Evolutionary conservation across 495 filamentous ascomycete species (phyloP).

Genomic region (Hypomontagnella monticulosa): DNA sequence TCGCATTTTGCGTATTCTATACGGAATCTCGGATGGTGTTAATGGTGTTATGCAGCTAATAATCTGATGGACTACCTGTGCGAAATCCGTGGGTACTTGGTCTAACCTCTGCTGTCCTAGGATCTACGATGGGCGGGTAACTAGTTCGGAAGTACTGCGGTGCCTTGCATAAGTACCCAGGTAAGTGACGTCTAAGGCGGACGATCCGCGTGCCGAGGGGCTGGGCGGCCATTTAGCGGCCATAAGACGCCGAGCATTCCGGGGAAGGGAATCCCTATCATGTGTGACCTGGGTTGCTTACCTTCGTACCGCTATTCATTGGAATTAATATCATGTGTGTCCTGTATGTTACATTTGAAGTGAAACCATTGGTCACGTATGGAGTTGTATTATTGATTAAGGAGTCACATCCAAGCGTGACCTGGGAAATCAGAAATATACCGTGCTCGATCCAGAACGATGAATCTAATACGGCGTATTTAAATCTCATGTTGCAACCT

Average conservation of each 20-base stretch:
- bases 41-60: background rate
- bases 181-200: constrained; percentile 16
- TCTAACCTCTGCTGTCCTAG: constrained; percentile 17
- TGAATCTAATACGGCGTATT: too few species aligned
- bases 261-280: constrained; percentile 4
- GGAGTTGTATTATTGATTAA: too few species aligned
- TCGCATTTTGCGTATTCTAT: too few species aligned
- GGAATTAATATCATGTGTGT: too few species aligned
- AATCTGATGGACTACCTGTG: constrained; percentile 14
- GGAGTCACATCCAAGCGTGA: too few species aligned
- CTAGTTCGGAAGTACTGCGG: constrained; percentile 26
- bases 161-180: constrained; percentile 37
- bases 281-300: background rate
- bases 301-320: background rate
- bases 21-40: background rate
- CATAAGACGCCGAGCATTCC: constrained; percentile 31
- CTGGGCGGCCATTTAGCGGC: constrained; percentile 3
- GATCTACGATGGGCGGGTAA: constrained; percentile 11
- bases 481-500: too few species aligned
- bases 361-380: too few species aligned
- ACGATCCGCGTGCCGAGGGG: constrained; percentile 14
- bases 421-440: too few species aligned
- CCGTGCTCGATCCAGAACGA: too few species aligned
- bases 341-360: too few species aligned
- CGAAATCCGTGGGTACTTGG: constrained; percentile 8